phyloP scores from a whole-genome alignment of 202 grass and related monocot species.

The Panicum virgatum region DNA sequence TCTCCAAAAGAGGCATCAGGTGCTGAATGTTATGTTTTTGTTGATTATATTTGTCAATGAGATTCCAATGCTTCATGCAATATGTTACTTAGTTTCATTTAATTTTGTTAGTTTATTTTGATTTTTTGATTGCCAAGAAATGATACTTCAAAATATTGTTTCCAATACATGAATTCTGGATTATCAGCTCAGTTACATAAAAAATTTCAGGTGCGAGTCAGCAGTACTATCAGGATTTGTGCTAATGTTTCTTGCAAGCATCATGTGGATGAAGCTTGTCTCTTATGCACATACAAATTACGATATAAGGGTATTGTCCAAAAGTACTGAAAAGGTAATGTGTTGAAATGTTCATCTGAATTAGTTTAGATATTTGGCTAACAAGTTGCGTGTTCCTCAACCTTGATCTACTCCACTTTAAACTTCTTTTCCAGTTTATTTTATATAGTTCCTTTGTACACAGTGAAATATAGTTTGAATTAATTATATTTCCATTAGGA shows the following conservation, averaged over 20 bases:
- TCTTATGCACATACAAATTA: conserved; percentile 97
- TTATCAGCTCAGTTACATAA: conserved; percentile 3
- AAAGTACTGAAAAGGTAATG: conserved; percentile 77
- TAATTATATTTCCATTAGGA: background rate
- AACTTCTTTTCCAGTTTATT: background rate
- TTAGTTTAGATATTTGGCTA: conserved; percentile 5
- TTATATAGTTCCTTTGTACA: background rate
- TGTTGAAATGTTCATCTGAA: background rate
- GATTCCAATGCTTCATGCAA: background rate
- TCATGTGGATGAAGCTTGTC: conserved; percentile 96
- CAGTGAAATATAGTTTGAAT: background rate
- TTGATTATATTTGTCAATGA: background rate
- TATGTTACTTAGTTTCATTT: conserved; percentile 4
- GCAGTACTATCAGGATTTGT: conserved; percentile 89
- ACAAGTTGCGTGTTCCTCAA: background rate
- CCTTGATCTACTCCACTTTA: background rate
- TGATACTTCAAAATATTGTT: conserved; percentile 6
- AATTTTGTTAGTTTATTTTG: background rate
- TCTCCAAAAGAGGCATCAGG: background rate
- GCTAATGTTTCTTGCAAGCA: conserved; percentile 82
- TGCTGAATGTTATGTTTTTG: background rate
- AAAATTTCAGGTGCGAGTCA: conserved; percentile 73
- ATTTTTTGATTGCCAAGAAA: conserved; percentile 8
- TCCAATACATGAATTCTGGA: conserved; percentile 16
- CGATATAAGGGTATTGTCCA: conserved; percentile 84